Base-by-base conservation (phyloP, 371 early-diverging fungal genomes). In the Apophysomyces variabilis region DNA sequence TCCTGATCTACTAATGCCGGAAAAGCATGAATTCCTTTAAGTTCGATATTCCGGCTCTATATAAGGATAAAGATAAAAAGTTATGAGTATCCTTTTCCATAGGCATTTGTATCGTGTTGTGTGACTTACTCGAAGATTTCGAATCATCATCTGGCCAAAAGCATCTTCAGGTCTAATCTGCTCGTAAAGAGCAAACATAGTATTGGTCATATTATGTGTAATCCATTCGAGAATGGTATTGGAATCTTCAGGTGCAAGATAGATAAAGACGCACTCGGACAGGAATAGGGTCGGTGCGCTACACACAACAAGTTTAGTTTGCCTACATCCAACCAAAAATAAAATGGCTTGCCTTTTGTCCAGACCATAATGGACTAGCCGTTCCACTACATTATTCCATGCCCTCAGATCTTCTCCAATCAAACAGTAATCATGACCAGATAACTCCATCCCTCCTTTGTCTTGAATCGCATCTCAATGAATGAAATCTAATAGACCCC, bases 211-310 rank as follows among this genome's bases (percentile, higher is more conserved):
- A 18, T 72, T 64, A 1, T 70, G 64, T 0, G 91, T 86, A 58
- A 90, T 84, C 92, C 93, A 92, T 39, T 82, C 67, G 4, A 98
- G 64, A 38, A 96, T 90, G 7, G 62, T 38, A 57, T 90, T 85
- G 1, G 93, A 85, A 61, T 85, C 82, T 8, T 64, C 36, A 1
- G 93, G 89, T 16, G 86, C 79, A 38, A 97, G 69, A 76, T 98
- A 98, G 9, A 97, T 91, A 58, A 97, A 75, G 12, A 95, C 95
- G 62, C 97, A 97, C 76, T 98, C 98, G 41, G 97, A 93, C 6
- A 98, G 65, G 66, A 95, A 90, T 54, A 98, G 71, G 0, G 97
- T 98, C 0, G 97, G 96, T 4, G 80, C 65, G 39, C 90, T 92
- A 43, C 3, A 45, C 41, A 12, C 7, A 63, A n/a, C 9, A 37